A percentile compares a stretch with the other conserved stretches of the same genome.
Conservation (phyloP, 768 basidiomycete genomes). For the Lanmaoa rubissima region DNA sequence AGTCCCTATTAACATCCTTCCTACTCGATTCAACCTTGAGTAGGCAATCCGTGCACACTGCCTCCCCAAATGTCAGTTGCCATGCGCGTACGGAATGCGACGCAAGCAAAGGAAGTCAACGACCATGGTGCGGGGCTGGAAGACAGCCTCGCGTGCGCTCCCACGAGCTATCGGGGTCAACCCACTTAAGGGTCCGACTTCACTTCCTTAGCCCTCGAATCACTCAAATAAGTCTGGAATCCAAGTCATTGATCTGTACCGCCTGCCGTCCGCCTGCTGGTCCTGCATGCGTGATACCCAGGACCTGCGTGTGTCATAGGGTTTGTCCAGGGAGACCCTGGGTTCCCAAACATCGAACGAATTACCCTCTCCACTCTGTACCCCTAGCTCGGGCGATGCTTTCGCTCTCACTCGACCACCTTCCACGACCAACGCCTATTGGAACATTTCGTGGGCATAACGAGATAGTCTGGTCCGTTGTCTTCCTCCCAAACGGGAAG, state of each 20-base stretch:
- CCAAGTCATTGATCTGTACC: conserved; percentile 33
- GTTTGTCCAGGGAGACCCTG: conserved; percentile 29
- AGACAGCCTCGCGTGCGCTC: conserved; percentile 17
- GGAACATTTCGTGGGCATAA: conserved; percentile 24
- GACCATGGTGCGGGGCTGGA: conserved; percentile 3
- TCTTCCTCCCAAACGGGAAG: conserved; percentile 28
- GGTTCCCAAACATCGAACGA: conserved; percentile 23
- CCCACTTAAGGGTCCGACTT: conserved; percentile 33
- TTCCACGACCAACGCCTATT: conserved; percentile 24
- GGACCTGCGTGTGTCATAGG: conserved; percentile 32
- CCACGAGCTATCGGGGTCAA: conserved; percentile 28
- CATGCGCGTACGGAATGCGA: conserved; percentile 4
- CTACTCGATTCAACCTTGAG: conserved; percentile 10
- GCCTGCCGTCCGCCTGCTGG: conserved; percentile 33
- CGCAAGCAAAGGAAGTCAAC: neutral
- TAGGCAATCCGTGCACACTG: conserved; percentile 6
- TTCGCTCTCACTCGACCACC: conserved; percentile 32
- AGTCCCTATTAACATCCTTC: neutral
- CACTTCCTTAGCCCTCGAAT: conserved; percentile 21
- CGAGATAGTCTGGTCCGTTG: conserved; percentile 30
- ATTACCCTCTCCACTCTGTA: conserved; percentile 18
- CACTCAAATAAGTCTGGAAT: conserved; percentile 32
- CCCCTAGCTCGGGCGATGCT: conserved; percentile 30
- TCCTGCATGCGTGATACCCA: conserved; percentile 31
- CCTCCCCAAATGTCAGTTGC: conserved; percentile 9